Percentiles rank a stretch among this genome's conserved stretches.
phyloP scores from a whole-genome alignment of 2,329 filamentous ascomycete species.

The Lasiodiplodia sp. region DNA sequence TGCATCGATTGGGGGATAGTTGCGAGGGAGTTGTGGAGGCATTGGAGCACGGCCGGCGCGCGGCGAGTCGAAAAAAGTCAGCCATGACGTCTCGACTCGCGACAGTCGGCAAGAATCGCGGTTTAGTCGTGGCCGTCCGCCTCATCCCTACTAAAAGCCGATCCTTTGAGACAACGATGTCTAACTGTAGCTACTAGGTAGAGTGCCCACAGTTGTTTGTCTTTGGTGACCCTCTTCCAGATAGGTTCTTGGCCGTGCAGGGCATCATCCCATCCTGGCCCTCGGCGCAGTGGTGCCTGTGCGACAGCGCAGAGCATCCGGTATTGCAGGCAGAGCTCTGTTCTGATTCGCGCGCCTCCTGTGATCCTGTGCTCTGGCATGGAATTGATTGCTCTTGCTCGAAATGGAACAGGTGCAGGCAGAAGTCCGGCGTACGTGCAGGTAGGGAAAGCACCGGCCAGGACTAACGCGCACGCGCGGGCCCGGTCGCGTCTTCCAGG shows the following conservation, averaged over 20 bases:
- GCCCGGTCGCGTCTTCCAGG: slow-evolving; percentile 9
- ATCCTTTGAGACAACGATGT: background rate
- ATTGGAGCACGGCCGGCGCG: slow-evolving; percentile 7
- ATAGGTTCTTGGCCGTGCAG: background rate
- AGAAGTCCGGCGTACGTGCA: background rate
- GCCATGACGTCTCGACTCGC: slow-evolving; percentile 25
- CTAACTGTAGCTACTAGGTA: background rate
- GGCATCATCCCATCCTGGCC: background rate
- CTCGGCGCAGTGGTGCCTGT: background rate
- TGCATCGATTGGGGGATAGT: slow-evolving; percentile 45
- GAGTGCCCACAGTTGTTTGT: background rate
- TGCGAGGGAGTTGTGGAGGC: slow-evolving; percentile 11
- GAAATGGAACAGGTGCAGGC: background rate
- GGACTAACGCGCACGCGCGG: slow-evolving; percentile 10
- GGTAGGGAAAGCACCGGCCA: slow-evolving; percentile 1
- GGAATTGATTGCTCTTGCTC: background rate
- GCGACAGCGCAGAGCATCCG: background rate
- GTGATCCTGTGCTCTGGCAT: background rate
- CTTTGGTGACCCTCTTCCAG: background rate
- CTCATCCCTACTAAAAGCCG: background rate
- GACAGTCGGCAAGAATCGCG: background rate
- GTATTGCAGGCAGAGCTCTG: background rate
- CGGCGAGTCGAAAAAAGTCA: slow-evolving; percentile 21
- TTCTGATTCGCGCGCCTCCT: background rate
- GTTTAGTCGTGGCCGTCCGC: slow-evolving; percentile 3